Conservation (phyloP, 192 early-diverging fungal genomes). For the Coemansia sp. region DNA sequence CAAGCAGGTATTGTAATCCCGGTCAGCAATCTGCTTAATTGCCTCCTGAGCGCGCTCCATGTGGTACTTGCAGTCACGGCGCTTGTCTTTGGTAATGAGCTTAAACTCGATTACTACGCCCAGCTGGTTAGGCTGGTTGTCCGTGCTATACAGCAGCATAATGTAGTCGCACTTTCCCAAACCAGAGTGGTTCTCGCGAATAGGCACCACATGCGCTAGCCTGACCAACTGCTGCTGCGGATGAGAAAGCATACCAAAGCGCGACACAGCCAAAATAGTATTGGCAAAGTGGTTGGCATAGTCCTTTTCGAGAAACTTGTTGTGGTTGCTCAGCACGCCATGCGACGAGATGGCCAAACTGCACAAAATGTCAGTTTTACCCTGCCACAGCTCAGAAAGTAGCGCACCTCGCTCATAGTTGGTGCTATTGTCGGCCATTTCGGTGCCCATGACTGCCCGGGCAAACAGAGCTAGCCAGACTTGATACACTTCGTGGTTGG, state of each 20-base stretch:
- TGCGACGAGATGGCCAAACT: conserved; percentile 27
- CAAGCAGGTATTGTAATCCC: conserved; percentile 25
- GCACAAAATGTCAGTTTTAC: conserved; percentile 23
- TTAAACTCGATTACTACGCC: conserved; percentile 40
- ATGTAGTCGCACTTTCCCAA: conserved; percentile 17
- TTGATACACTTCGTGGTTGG: conserved; percentile 32
- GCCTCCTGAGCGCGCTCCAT: conserved; percentile 13
- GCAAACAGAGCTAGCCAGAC: conserved; percentile 28
- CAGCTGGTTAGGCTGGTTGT: conserved; percentile 31
- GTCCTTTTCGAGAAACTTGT: conserved; percentile 30
- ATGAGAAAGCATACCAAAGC: conserved; percentile 35
- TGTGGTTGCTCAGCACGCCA: conserved; percentile 43
- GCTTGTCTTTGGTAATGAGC: conserved; percentile 18
- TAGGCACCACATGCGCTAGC: conserved; percentile 17
- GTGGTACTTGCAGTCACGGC: conserved; percentile 12
- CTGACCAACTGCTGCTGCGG: conserved; percentile 23
- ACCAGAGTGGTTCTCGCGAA: conserved; percentile 17
- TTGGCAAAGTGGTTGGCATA: conserved; percentile 47
- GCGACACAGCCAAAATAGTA: conserved; percentile 29
- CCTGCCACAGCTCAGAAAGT: conserved; percentile 23
- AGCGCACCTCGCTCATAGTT: conserved; percentile 24
- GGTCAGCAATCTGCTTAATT: conserved; percentile 17
- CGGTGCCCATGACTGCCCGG: conserved; percentile 18
- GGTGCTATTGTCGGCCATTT: conserved; percentile 17
- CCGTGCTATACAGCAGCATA: conserved; percentile 19